Conservation (phyloP, 129 eudicot species). For the Glebionis coronaria region DNA sequence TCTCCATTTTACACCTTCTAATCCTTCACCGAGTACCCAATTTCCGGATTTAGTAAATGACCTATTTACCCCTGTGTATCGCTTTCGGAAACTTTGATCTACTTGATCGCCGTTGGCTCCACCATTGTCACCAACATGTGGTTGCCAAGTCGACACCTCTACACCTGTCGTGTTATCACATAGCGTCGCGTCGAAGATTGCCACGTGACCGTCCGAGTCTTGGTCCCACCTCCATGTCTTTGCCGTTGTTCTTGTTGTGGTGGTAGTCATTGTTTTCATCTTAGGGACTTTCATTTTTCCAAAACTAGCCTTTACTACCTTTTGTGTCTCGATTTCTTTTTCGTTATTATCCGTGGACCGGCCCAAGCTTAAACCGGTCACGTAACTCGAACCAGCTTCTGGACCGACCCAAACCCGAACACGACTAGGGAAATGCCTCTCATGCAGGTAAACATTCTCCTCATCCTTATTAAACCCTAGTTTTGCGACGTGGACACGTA, state of each 20-base stretch:
- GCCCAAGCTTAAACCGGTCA: conserved; percentile 59
- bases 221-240: conserved; percentile 95
- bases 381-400: conserved; percentile 72
- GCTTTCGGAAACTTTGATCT: conserved; percentile 38
- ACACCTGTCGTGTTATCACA: conserved; percentile 67
- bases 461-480: conserved; percentile 56
- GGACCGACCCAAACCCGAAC: conserved; percentile 87
- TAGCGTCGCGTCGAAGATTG: conserved; percentile 49
- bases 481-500: conserved; percentile 69
- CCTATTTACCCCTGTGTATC: conserved; percentile 61
- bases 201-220: conserved; percentile 74
- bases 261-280: conserved; percentile 62
- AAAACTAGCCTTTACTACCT: conserved; percentile 57
- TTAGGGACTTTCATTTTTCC: conserved; percentile 57
- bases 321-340: conserved; percentile 58
- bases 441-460: conserved; percentile 36
- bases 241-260: conserved; percentile 50
- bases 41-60: conserved; percentile 65
- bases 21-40: conserved; percentile 52
- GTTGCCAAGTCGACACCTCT: conserved; percentile 59
- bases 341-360: conserved; percentile 63
- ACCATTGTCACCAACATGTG: conserved; percentile 23
- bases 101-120: conserved; percentile 18
- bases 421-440: conserved; percentile 78
- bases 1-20: conserved; percentile 79